Evolutionary conservation across 352 stramenopile genomes (phyloP).

Genomic region (Phytophthora pini): DNA sequence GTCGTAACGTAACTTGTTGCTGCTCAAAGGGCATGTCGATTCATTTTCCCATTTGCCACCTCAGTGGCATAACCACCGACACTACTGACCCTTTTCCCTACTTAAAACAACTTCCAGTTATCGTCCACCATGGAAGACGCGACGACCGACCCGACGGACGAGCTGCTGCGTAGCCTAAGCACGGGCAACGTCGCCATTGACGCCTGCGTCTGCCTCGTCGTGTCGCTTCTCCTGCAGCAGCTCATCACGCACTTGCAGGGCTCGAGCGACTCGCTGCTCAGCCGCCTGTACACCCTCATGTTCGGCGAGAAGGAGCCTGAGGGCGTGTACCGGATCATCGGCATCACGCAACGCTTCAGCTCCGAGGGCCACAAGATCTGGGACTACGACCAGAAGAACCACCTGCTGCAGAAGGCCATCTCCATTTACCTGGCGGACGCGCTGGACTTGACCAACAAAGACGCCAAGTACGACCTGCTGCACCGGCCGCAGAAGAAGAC

Average conservation of each 20-base stretch:
- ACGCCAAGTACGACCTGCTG: slow-evolving; percentile 50
- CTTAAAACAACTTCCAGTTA: too few species aligned
- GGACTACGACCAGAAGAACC: slow-evolving; percentile 44
- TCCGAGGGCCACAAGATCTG: slow-evolving; percentile 37
- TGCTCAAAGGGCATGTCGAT: too few species aligned
- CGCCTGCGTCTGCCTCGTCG: slow-evolving; percentile 50
- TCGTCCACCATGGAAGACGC: slow-evolving; percentile 14
- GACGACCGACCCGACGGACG: slow-evolving; percentile 18
- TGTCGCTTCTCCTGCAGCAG: slow-evolving; percentile 42
- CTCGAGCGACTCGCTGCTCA: slow-evolving; percentile 29
- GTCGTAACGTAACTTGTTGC: not conserved
- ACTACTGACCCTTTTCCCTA: not conserved
- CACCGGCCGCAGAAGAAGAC: slow-evolving; percentile 22
- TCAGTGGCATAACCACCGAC: not conserved
- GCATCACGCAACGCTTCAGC: slow-evolving; percentile 45
- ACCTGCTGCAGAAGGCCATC: slow-evolving; percentile 59
- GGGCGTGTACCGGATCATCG: slow-evolving; percentile 40
- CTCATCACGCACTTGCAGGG: slow-evolving; percentile 32
- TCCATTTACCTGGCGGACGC: slow-evolving; percentile 47
- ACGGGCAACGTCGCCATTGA: slow-evolving; percentile 54
- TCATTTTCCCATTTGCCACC: slow-evolving; percentile 9
- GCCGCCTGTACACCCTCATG: slow-evolving; percentile 13
- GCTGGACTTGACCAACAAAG: slow-evolving; percentile 44
- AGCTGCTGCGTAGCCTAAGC: slow-evolving; percentile 42
- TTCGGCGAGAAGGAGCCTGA: slow-evolving; percentile 27